These are phyloP conservation scores for Aureobasidium leucospermi DNA, from an alignment of 2,329 filamentous ascomycete species.

Conservation along the genomic window DNA sequence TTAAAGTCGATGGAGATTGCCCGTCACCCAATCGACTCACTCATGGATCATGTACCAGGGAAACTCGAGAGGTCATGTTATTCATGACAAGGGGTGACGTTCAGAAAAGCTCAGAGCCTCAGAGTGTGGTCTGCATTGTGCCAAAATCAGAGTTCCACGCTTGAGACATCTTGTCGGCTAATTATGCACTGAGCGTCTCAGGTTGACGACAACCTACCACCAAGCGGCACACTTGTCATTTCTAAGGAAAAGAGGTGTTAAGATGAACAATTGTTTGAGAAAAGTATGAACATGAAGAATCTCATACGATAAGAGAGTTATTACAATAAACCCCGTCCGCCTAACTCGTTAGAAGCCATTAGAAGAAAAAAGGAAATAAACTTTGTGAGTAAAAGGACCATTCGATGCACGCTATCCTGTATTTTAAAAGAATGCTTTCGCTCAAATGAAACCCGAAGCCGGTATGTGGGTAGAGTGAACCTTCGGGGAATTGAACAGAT, in stretches of 20 bases:
- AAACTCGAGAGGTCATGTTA: background rate
- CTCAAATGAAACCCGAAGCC: background rate
- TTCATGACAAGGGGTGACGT: background rate
- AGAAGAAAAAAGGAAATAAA: conserved; percentile 10
- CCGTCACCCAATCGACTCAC: background rate
- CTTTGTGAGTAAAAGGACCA: conserved; percentile 5
- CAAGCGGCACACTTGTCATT: background rate
- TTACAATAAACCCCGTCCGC: conserved; percentile 12
- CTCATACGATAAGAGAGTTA: conserved; percentile 10
- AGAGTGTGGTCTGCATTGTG: background rate
- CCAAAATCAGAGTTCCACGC: background rate
- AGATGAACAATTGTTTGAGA: background rate
- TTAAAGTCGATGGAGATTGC: background rate
- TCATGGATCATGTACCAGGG: background rate
- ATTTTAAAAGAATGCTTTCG: conserved; percentile 12
- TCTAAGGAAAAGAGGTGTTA: background rate
- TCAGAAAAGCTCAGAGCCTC: background rate
- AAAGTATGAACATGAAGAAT: conserved; percentile 11
- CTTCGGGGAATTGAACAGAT: conserved; percentile 10
- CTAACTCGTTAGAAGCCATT: conserved; percentile 13
- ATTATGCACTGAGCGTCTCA: background rate
- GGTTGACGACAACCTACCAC: background rate
- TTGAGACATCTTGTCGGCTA: background rate
- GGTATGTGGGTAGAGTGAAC: conserved; percentile 1
- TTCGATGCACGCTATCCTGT: conserved; percentile 15